phyloP scores from a whole-genome alignment of 106 monocot species.

The Dendrobium nobile region DNA sequence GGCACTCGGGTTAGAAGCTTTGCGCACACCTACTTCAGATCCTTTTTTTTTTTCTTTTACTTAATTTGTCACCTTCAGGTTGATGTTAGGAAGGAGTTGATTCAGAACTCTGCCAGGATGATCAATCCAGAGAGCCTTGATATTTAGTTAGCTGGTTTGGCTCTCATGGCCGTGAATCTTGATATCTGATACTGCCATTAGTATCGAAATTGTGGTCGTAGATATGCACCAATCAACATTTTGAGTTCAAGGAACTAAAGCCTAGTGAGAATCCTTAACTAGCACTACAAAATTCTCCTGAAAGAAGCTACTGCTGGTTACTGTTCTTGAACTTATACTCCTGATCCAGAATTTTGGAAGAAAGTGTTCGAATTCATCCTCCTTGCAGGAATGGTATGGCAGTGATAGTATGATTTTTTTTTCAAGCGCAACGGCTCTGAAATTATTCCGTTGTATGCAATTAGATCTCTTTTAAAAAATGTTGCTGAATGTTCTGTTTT shows the following conservation, averaged over 20 bases:
- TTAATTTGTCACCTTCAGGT: slow-evolving; percentile 35
- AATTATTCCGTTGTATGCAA: background rate
- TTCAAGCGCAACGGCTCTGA: too few species aligned
- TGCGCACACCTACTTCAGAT: background rate
- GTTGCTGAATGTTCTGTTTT: background rate
- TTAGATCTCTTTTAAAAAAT: background rate
- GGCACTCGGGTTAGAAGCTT: slow-evolving; percentile 63
- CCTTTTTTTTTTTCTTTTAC: background rate
- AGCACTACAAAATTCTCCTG: background rate
- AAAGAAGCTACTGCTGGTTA: background rate
- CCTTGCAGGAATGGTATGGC: too few species aligned
- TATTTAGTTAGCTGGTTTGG: slow-evolving; percentile 49
- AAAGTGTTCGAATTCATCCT: background rate
- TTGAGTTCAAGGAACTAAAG: background rate
- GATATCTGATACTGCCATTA: background rate
- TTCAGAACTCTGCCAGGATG: slow-evolving; percentile 55
- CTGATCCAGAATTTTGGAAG: background rate
- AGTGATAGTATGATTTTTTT: too few species aligned
- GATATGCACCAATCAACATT: background rate
- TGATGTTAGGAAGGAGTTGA: slow-evolving; percentile 75
- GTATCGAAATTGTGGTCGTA: background rate
- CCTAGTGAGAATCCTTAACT: too few species aligned
- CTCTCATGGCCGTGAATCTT: background rate
- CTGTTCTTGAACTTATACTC: background rate
- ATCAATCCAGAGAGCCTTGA: slow-evolving; percentile 80